Evolutionary conservation across 495 filamentous ascomycete genomes (phyloP), one percentile per base, ranked within the genome.

Genomic region (Penicilliopsis zonata): DNA sequence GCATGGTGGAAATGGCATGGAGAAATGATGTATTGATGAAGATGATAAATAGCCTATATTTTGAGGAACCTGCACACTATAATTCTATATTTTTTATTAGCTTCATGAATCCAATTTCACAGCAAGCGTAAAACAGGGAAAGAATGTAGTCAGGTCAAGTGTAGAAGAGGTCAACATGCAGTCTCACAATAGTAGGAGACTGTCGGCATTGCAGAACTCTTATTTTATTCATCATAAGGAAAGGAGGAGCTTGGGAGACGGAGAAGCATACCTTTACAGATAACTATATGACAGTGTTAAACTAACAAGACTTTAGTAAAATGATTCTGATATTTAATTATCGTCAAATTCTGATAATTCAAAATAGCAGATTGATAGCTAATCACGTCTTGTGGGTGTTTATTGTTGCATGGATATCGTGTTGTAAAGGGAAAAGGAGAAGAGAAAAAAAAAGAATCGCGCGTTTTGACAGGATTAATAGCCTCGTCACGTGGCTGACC

Each of bases 121-220:
- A 7, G 21, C n/a, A 7, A 24, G 21, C n/a, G 7, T 24, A n/a
- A 7, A n/a, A 24, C 6, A 7, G 7, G 21, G 21, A n/a, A 29
- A 18, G 34, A 15, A 31, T 14, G 30, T 17, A n/a, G 41, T 71
- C 66, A 71, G 67, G 55, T 71, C 65, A 69, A 70, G 65, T 70
- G 67, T 70, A 71, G 62, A 62, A 53, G 40, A 44, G 31, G 56
- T 71, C 67, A 58, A 65, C 67, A 59, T 41, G 28, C 57, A 61
- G 55, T 57, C 62, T 61, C 63, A 58, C 53, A 50, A 37, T 34
- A 28, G 18, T 33, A 31, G 60, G 63, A 61, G 63, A 59, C 50
- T 65, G 57, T 72, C 64, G 31, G 64, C 38, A 69, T 70, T 70
- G 68, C 67, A 72, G 67, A 72, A 70, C 57, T 70, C 65, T 61